Base-by-base conservation (phyloP, 441 rosid species). In the Daphne laureola region DNA sequence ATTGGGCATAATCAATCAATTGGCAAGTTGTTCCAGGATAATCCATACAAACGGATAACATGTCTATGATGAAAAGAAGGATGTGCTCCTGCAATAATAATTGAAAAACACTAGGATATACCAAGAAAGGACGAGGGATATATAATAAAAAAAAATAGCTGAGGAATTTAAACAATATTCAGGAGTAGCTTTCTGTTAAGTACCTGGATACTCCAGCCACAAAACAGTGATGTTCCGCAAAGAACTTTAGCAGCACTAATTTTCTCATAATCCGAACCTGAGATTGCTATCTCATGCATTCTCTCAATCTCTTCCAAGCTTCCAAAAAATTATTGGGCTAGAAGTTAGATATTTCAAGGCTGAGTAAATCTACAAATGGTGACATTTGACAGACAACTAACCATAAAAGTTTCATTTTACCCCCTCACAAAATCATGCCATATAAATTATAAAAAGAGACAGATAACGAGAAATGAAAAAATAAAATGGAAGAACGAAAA, bases 191-290 rank as follows among this genome's bases (percentile, higher is more conserved):
- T 21, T 21, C 25, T 21, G 25, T 21, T 21, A 21, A 71, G 64
- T 79, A 87, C 99, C 90, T 90, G 99, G 69, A 87, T 58, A 67
- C 81, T 86, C 99, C 99, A 94, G 67, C 98, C 98, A 67, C 96
- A 95, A 73, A 82, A 67, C 16, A 94, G 80, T 67, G 99, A 86
- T 54, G 92, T 94, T 58, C 99, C 99, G 67, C 99, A 86, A 58
- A 94, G 94, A 78, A 94, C 77, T 70, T 84, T 74, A 62, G 92
- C 96, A 56, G 86, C 98, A 44, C 79, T 78, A 61, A 90, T 78
- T 88, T 84, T 94, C 78, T 94, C 99, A 61, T 94, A 95, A 60
- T 74, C 82, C 23, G 94, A 79, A 64, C 99, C 96, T 57, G 55
- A 79, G 73, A 80, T 55, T 61, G 99, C 96, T 77, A 94, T 67